phyloP scores from a whole-genome alignment of 2,329 filamentous ascomycete species.

The Phoma sp. region DNA sequence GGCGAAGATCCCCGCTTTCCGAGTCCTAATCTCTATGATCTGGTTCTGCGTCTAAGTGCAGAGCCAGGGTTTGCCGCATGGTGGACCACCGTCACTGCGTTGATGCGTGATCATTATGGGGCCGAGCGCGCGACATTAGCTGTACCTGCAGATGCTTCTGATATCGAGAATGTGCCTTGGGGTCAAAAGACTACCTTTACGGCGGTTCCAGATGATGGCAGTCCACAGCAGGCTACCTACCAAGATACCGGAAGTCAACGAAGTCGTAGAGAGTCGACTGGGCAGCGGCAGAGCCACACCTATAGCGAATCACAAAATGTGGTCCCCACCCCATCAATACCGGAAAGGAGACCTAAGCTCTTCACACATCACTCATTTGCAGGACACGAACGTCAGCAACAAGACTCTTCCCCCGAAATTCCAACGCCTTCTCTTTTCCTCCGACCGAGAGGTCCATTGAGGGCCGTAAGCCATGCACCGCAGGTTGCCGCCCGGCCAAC shows the following conservation, averaged over 20 bases:
- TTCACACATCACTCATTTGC: constrained; percentile 59
- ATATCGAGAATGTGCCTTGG: constrained; percentile 97
- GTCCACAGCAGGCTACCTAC: constrained; percentile 23
- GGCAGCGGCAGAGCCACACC: constrained; percentile 18
- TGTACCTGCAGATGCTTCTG: constrained; percentile 87
- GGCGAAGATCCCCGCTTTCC: constrained; percentile 70
- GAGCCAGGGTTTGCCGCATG: constrained; percentile 90
- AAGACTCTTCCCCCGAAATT: constrained; percentile 28
- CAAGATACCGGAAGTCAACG: constrained; percentile 14
- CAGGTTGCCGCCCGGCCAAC: constrained; percentile 33
- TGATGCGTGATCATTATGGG: constrained; percentile 82
- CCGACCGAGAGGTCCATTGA: constrained; percentile 52
- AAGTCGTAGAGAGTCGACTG: constrained; percentile 2
- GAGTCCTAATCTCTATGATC: constrained; percentile 84
- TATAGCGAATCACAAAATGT: no score
- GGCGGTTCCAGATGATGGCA: constrained; percentile 57
- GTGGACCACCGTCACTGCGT: constrained; percentile 87
- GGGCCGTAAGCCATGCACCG: constrained; percentile 56
- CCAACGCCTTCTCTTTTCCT: constrained; percentile 19
- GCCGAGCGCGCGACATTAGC: constrained; percentile 87
- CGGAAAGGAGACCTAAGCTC: constrained; percentile 51
- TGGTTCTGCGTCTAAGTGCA: constrained; percentile 79
- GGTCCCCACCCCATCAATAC: constrained; percentile 26
- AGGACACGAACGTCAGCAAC: constrained; percentile 50
- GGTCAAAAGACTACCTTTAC: constrained; percentile 93